Evolutionary conservation across 768 basidiomycete genomes (phyloP), one percentile per base, ranked within the genome.

Genomic region (Amanita inopinata): DNA sequence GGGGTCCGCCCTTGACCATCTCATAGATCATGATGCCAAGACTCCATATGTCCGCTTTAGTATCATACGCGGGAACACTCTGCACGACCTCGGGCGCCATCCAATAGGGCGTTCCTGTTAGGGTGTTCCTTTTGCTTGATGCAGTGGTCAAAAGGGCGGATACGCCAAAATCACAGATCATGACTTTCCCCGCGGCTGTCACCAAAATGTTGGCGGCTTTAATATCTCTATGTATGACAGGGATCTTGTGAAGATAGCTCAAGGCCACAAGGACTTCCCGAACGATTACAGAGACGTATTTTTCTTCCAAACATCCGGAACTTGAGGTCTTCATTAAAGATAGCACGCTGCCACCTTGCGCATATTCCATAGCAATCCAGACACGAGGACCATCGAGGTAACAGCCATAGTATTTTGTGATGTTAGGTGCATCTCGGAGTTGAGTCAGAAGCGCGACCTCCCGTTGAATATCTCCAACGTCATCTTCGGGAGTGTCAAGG

Each of bases 21-120:
- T 99, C 96, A 53, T 89, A 92, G 14, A 94, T 72, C 63, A 93
- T 84, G 56, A 99, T 93, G 4, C 96, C 96, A 45, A 99, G 64
- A 55, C 89, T 92, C 96, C 96, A 98, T 32, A 99, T 90, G 55
- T 99, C 96, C 2, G 94, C 96, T 59, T 96, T 98, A 40, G 87
- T 85, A 56, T 99, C 94, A 61, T 99, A 98, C 32, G 80, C 72
- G n/a, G 89, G 78, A 8, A 86, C 81, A 7, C 74, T 72, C 50
- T 90, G 86, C 11, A 94, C 88, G 2, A 98, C 91, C 61, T 99
- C 96, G 0, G 96, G 96, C 0, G 96, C 96, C 96, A 99, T 99
- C 94, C 94, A 98, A 58, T 96, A 90, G 0, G 93, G 94, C 1
- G 96, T 98, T 1, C 96, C 96, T 48, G 93, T 90, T 55, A 98